Conservation (phyloP, 106 monocot species). For the Triglochin maritima region DNA sequence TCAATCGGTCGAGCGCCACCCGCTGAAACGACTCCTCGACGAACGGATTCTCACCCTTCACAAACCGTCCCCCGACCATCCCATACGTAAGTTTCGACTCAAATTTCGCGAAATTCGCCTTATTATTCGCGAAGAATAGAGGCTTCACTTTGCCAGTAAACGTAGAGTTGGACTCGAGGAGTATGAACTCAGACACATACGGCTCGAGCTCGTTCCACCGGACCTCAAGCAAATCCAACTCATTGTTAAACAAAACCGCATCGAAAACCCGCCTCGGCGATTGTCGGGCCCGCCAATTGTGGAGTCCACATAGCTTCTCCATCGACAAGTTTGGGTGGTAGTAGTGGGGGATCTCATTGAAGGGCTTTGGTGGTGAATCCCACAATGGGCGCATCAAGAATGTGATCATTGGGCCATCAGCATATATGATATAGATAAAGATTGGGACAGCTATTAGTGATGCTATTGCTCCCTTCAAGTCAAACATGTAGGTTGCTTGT, state of each 20-base stretch:
- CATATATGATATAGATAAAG: constrained; percentile 30
- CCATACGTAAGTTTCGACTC: constrained; percentile 61
- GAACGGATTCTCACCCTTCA: constrained; percentile 63
- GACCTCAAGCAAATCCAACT: constrained; percentile 54
- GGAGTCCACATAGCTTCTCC: constrained; percentile 48
- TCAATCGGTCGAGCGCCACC: constrained; percentile 57
- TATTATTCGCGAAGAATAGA: constrained; percentile 38
- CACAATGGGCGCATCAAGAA: constrained; percentile 64
- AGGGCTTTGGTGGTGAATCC: constrained; percentile 66
- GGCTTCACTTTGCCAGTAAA: constrained; percentile 50
- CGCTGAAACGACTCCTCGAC: constrained; percentile 72
- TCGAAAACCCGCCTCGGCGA: constrained; percentile 60
- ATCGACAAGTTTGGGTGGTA: constrained; percentile 57
- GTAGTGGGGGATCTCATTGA: constrained; percentile 59
- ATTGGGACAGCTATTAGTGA: constrained; percentile 32
- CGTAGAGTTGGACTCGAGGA: constrained; percentile 72
- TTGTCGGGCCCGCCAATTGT: constrained; percentile 43
- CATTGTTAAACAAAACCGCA: constrained; percentile 69
- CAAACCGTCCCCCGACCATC: constrained; percentile 38
- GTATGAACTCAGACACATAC: constrained; percentile 54
- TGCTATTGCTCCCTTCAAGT: constrained; percentile 35
- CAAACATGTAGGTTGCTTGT: constrained; percentile 31
- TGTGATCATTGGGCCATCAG: constrained; percentile 58
- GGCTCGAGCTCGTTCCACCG: constrained; percentile 65
- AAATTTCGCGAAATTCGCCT: constrained; percentile 34